A percentile compares a stretch with the other conserved stretches of the same genome.
Conservation (phyloP, 179 eudicot species). For the Gypsophila paniculata region DNA sequence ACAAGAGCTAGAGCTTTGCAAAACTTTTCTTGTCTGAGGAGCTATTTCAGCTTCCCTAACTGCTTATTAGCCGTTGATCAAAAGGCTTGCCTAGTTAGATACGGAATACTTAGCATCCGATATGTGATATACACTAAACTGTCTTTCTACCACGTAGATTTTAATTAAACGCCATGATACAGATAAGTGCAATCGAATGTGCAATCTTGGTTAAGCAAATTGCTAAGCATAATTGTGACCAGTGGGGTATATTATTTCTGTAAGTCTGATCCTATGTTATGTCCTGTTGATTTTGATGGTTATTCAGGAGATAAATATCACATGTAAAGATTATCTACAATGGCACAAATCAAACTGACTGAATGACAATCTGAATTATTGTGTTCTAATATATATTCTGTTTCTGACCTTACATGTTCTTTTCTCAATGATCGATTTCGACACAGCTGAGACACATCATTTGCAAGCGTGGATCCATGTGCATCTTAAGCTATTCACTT, state of each 20-base stretch:
- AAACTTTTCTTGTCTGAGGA: not conserved
- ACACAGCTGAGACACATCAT: not conserved
- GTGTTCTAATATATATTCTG: too few species aligned
- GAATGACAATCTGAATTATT: too few species aligned
- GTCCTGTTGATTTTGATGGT: too few species aligned
- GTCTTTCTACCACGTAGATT: too few species aligned
- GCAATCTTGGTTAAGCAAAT: not conserved
- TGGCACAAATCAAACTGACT: too few species aligned
- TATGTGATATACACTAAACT: too few species aligned
- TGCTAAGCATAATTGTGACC: not conserved
- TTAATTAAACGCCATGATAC: too few species aligned
- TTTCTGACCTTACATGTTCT: not conserved
- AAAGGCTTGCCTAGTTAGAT: not conserved
- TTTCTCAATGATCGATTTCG: not conserved
- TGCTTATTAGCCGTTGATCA: not conserved
- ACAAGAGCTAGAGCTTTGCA: not conserved
- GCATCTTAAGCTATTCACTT: not conserved
- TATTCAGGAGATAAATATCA: too few species aligned
- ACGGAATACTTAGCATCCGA: too few species aligned
- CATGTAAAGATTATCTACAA: too few species aligned
- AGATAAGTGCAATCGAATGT: too few species aligned
- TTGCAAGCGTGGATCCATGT: conserved; percentile 1
- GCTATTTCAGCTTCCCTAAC: not conserved
- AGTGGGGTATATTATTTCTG: not conserved
- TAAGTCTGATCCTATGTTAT: too few species aligned